phyloP scores from a whole-genome alignment of 352 stramenopile genomes.

The Vaucheria bursata region DNA sequence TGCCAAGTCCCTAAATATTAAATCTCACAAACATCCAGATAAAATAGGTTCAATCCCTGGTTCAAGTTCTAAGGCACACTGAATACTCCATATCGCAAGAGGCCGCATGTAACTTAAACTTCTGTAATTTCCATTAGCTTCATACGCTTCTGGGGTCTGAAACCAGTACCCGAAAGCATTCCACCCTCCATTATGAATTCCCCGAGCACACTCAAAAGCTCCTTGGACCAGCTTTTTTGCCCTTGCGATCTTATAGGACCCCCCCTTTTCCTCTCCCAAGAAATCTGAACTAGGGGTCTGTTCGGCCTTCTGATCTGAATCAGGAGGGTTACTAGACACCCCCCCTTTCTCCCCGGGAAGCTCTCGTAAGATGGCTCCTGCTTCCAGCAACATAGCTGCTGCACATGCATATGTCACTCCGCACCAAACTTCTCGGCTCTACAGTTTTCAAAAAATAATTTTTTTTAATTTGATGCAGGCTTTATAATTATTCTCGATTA shows the following conservation, averaged over 20 bases:
- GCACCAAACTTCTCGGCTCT: conserved; percentile 48
- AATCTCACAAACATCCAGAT: too few relatives aligned
- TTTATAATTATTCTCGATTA: too few relatives aligned
- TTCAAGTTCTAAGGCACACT: conserved; percentile 26
- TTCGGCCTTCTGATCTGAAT: neutral
- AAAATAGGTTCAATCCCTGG: too few relatives aligned
- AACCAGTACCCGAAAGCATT: conserved; percentile 50
- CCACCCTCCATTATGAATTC: conserved; percentile 39
- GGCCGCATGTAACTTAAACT: conserved; percentile 49
- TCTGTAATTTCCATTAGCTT: conserved; percentile 46
- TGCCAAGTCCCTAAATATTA: too few relatives aligned
- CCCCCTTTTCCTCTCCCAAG: neutral
- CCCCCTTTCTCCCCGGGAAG: neutral
- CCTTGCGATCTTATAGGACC: neutral
- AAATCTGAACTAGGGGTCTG: neutral
- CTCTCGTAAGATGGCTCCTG: neutral
- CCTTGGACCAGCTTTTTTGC: conserved; percentile 20
- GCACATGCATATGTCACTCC: conserved; percentile 49
- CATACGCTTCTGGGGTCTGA: conserved; percentile 49
- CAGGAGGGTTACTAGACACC: neutral
- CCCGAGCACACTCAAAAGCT: conserved; percentile 44
- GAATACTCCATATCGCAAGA: conserved; percentile 46
- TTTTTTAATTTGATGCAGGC: too few relatives aligned
- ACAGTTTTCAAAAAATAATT: too few relatives aligned
- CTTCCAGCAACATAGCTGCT: conserved; percentile 46